Percentiles rank a stretch among this genome's conserved stretches.
Evolutionary conservation across 768 basidiomycete species (phyloP).

Genomic region (Leccinum ochraceum): DNA sequence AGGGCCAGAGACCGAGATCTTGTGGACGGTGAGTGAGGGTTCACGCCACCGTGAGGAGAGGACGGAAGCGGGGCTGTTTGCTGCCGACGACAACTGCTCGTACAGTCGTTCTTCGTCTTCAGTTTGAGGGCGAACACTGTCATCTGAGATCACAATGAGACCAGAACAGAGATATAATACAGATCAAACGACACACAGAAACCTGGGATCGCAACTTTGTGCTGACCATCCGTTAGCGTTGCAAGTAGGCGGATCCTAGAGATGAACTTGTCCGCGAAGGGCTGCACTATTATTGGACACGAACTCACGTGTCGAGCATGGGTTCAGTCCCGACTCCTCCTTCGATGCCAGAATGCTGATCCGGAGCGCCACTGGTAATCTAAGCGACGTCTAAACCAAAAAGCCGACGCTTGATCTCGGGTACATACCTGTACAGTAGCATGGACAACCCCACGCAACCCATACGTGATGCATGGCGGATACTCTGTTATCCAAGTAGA

Average conservation of each 20-base stretch:
- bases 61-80: slow-evolving; percentile 64
- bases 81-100: slow-evolving; percentile 65
- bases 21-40: slow-evolving; percentile 88
- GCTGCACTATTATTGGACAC: not conserved
- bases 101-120: slow-evolving; percentile 69
- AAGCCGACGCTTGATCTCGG: not conserved
- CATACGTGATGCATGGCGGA: slow-evolving; percentile 92
- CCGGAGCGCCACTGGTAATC: slow-evolving; percentile 73
- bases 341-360: slow-evolving; percentile 92
- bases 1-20: slow-evolving; percentile 79
- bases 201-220: slow-evolving; percentile 66
- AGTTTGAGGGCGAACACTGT: slow-evolving; percentile 69
- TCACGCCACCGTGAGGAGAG: slow-evolving; percentile 85
- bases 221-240: slow-evolving; percentile 59
- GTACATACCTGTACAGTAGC: slow-evolving; percentile 67
- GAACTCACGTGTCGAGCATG: slow-evolving; percentile 84
- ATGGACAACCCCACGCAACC: slow-evolving; percentile 91
- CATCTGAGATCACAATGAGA: slow-evolving; percentile 48
- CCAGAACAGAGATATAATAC: not conserved
- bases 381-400: slow-evolving; percentile 25
- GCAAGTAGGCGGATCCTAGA: slow-evolving; percentile 76
- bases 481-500: slow-evolving; percentile 97
- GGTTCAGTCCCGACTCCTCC: slow-evolving; percentile 89
- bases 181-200: slow-evolving; percentile 65
- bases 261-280: not conserved